Base-by-base conservation (phyloP, 1,284 basidiomycete genomes). In the Sparassis latifolia region DNA sequence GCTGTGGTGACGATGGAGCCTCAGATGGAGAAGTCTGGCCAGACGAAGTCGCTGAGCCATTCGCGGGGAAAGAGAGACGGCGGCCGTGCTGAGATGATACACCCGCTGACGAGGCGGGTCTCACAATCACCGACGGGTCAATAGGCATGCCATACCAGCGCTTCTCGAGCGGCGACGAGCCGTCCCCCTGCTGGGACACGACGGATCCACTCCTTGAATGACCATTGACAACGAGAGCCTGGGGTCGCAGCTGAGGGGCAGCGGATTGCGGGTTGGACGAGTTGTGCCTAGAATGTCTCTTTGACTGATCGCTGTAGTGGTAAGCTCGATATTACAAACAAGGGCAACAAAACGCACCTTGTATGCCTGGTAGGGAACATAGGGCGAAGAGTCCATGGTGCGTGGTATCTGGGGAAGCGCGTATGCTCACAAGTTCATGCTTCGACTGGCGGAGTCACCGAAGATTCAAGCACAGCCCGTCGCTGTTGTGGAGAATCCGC, bases 291-390 rank as follows among this genome's bases (percentile, higher is more conserved):
- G 80, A 82, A 61, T 86, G 84, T 45, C 85, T 75, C 67, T 88
- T 89, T 9, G 86, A 78, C 86, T 89, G 56, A 29, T 32, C 12
- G 28, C 10, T 46, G 48, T 49, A 5, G 54, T 54, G 40, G 48
- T 55, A 54, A 39, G 45, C 44, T 38, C 29, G 39, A 50, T 33
- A 50, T 45, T 35, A 48, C 20, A 49, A 39, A 51, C 6, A 46
- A 27, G 12, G 9, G 35, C 43, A 39, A 10, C 41, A 20, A 20
- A 20, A 41, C 74, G 55, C 50, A 84, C 84, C 71, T 71, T 82
- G 71, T 89, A 89, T 3, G 86, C 80, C 66, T 84, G 83, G 71
- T 89, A 89, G 10, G 85, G 84, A 12, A 88, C 72, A 32, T 69
- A 62, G 28, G 68, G 62, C 12, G 65, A 59, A 28, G 58, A 53